phyloP scores from a whole-genome alignment of 106 monocot genomes.

The Triglochin maritima region DNA sequence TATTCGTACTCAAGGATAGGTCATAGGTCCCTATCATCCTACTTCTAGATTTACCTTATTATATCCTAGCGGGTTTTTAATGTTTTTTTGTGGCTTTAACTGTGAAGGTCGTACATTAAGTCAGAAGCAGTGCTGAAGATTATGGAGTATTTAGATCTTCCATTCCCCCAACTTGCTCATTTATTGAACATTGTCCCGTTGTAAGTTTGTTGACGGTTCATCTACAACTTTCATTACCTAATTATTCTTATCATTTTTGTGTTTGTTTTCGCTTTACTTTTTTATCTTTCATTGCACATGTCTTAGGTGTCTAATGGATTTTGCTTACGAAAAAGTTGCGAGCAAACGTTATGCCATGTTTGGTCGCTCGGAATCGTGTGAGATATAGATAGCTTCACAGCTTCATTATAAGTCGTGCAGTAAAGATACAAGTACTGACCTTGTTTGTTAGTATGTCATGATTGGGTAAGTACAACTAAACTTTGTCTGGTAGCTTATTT shows the following conservation, averaged over 20 bases:
- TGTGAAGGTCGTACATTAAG: slow-evolving; percentile 66
- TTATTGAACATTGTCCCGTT: slow-evolving; percentile 52
- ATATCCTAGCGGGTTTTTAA: too few species aligned
- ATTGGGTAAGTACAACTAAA: too few species aligned
- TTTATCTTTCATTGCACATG: not conserved
- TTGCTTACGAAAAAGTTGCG: slow-evolving; percentile 78
- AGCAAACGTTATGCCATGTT: slow-evolving; percentile 75
- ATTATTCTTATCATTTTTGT: not conserved
- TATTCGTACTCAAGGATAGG: slow-evolving; percentile 82
- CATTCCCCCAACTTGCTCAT: slow-evolving; percentile 75
- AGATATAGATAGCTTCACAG: slow-evolving; percentile 28
- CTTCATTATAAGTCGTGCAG: too few species aligned
- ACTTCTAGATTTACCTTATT: not conserved
- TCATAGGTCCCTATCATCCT: slow-evolving; percentile 1
- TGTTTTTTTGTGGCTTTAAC: not conserved
- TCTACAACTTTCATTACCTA: not conserved
- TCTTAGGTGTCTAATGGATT: slow-evolving; percentile 80
- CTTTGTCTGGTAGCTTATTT: too few species aligned
- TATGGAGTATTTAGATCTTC: slow-evolving; percentile 78
- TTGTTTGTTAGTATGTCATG: too few species aligned
- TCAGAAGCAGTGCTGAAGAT: slow-evolving; percentile 93
- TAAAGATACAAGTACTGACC: not conserved
- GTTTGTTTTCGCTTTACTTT: not conserved
- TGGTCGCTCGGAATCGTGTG: slow-evolving; percentile 71
- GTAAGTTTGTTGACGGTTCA: too few species aligned